Evolutionary conservation across 108 stramenopile species (phyloP).

Genomic region (Skeletonema costatum): DNA sequence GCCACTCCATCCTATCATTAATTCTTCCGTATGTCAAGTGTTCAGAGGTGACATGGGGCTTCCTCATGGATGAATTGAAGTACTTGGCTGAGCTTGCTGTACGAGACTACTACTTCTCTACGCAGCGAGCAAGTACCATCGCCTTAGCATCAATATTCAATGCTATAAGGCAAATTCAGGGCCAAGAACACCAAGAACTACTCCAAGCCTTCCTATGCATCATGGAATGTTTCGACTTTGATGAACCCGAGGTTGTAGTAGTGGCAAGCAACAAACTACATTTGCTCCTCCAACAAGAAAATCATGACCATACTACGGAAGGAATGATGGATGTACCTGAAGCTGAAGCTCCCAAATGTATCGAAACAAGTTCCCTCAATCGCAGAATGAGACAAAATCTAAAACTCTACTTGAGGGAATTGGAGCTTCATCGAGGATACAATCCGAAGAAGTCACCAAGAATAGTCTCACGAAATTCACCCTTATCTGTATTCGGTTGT

Average conservation of each 20-base stretch:
- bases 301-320: not conserved
- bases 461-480: not conserved
- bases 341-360: not conserved
- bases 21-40: not conserved
- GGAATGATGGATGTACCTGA: not conserved
- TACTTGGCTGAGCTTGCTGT: conserved; percentile 46
- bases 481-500: not conserved
- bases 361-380: not conserved
- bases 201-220: not conserved
- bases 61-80: conserved; percentile 27
- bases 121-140: conserved; percentile 23
- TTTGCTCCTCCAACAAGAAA: not conserved
- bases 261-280: not conserved
- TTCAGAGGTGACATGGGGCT: not conserved
- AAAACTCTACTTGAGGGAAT: not conserved
- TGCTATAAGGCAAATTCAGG: conserved; percentile 20
- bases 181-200: not conserved
- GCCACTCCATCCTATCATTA: conserved; percentile 25
- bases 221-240: not conserved
- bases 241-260: not conserved
- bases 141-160: conserved; percentile 47
- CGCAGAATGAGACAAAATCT: not conserved
- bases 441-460: not conserved
- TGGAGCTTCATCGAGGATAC: not conserved
- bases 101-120: conserved; percentile 20